Conservation (phyloP, 1,284 basidiomycete genomes). For the Coniophora puteana region DNA sequence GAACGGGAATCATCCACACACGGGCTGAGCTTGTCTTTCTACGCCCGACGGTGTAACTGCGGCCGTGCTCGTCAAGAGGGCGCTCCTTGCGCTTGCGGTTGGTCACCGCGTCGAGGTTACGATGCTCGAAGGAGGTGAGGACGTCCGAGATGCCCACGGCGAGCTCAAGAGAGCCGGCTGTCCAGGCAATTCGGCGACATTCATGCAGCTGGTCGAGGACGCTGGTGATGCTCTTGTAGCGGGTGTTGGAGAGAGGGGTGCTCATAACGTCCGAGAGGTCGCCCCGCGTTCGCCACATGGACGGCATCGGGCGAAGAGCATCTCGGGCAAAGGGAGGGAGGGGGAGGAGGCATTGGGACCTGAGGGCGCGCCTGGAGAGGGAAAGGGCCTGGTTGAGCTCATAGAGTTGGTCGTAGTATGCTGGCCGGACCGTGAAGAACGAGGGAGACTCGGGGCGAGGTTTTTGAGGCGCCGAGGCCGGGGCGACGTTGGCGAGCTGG, state of each 20-base stretch:
- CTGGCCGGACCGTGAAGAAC: constrained; percentile 86
- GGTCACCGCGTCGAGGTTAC: constrained; percentile 52
- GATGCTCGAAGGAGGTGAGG: constrained; percentile 62
- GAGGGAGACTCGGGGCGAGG: constrained; percentile 55
- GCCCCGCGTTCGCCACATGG: constrained; percentile 66
- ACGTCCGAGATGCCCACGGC: constrained; percentile 51
- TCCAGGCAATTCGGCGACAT: constrained; percentile 64
- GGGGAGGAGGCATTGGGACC: constrained; percentile 68
- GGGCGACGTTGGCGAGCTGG: neutral
- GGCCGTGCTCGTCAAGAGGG: constrained; percentile 67
- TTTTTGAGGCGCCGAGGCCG: constrained; percentile 13
- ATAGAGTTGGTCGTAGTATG: constrained; percentile 73
- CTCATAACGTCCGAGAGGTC: constrained; percentile 59
- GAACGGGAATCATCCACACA: constrained; percentile 91
- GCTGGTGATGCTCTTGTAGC: constrained; percentile 66
- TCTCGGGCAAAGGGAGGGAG: constrained; percentile 69
- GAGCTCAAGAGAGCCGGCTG: constrained; percentile 62
- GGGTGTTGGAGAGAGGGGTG: constrained; percentile 63
- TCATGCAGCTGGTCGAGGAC: constrained; percentile 74
- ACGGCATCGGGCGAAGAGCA: constrained; percentile 52
- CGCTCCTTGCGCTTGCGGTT: constrained; percentile 46
- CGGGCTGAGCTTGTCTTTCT: constrained; percentile 86
- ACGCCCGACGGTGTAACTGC: constrained; percentile 81
- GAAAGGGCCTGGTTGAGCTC: constrained; percentile 66
- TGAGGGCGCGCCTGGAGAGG: constrained; percentile 57